Percentiles rank a stretch among this genome's conserved stretches.
Evolutionary conservation across 768 basidiomycete species (phyloP).

Genomic region (Lactarius sp.): DNA sequence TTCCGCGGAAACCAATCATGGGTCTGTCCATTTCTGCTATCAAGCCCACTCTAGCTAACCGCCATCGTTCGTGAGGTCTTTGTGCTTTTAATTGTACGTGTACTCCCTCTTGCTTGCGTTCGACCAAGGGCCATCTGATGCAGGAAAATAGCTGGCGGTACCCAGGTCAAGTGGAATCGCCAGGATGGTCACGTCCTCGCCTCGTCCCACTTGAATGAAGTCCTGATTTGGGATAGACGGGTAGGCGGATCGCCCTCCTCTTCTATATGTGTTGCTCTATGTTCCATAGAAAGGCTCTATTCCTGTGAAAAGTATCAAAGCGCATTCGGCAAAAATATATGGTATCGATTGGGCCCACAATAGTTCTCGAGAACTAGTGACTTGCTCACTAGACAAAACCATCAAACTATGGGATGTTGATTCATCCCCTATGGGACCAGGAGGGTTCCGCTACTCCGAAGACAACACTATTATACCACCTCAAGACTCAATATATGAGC

Average conservation of each 20-base stretch:
- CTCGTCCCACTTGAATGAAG: constrained; percentile 80
- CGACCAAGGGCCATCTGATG: constrained; percentile 7
- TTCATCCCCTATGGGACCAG: constrained; percentile 20
- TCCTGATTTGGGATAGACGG: constrained; percentile 92
- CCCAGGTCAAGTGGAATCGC: constrained; percentile 97
- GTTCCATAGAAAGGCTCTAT: constrained; percentile 75
- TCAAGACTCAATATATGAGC: constrained; percentile 31
- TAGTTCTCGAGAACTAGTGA: constrained; percentile 72
- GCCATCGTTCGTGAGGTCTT: constrained; percentile 37
- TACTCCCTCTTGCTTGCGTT: not conserved
- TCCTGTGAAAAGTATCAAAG: constrained; percentile 66
- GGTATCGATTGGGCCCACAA: constrained; percentile 95
- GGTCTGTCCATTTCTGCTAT: constrained; percentile 34
- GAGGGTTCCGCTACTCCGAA: constrained; percentile 5
- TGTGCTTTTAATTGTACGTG: constrained; percentile 51
- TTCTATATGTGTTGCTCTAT: not conserved
- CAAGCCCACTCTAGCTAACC: not conserved
- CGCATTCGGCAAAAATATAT: constrained; percentile 90
- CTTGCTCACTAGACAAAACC: constrained; percentile 91
- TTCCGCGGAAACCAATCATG: constrained; percentile 55
- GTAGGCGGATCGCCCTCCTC: constrained; percentile 40
- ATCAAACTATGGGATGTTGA: constrained; percentile 83
- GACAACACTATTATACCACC: constrained; percentile 20
- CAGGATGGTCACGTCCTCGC: constrained; percentile 83
- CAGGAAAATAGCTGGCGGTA: constrained; percentile 61